Evolutionary conservation across 352 stramenopile species (phyloP).

Genomic region (Pythium volutum): DNA sequence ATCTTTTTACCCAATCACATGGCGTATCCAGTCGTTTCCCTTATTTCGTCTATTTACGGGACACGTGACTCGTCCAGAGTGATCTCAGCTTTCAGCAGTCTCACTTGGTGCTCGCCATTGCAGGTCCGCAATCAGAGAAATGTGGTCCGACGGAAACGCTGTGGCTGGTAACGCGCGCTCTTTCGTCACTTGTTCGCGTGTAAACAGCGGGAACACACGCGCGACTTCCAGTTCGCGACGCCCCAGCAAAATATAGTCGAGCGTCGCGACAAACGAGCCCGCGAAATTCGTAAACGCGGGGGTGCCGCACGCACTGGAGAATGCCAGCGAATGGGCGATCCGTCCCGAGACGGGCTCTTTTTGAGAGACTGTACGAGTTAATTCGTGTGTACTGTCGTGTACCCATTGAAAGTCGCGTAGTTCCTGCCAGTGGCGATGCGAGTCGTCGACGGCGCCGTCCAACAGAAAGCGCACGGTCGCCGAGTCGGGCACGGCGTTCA

Average conservation of each 20-base stretch:
- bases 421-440: slow-evolving; percentile 52
- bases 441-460: slow-evolving; percentile 40
- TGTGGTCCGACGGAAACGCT: slow-evolving; percentile 74
- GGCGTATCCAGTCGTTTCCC: too few relatives aligned
- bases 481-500: slow-evolving; percentile 55
- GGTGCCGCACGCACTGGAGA: slow-evolving; percentile 52
- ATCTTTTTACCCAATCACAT: too few relatives aligned
- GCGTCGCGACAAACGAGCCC: slow-evolving; percentile 51
- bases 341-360: slow-evolving; percentile 10
- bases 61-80: background rate
- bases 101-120: slow-evolving; percentile 24
- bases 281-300: slow-evolving; percentile 76
- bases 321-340: slow-evolving; percentile 43
- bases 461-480: slow-evolving; percentile 49
- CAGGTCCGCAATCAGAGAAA: slow-evolving; percentile 75
- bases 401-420: slow-evolving; percentile 53
- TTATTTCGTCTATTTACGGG: slow-evolving; percentile 5
- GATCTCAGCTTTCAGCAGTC: background rate
- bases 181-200: slow-evolving; percentile 46
- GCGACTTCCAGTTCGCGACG: slow-evolving; percentile 33
- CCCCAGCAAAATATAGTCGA: slow-evolving; percentile 73
- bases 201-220: slow-evolving; percentile 63
- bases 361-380: background rate
- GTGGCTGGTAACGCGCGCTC: slow-evolving; percentile 68
- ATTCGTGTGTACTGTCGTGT: background rate